Base-by-base conservation (phyloP, 768 basidiomycete genomes). In the Collybia sordida region DNA sequence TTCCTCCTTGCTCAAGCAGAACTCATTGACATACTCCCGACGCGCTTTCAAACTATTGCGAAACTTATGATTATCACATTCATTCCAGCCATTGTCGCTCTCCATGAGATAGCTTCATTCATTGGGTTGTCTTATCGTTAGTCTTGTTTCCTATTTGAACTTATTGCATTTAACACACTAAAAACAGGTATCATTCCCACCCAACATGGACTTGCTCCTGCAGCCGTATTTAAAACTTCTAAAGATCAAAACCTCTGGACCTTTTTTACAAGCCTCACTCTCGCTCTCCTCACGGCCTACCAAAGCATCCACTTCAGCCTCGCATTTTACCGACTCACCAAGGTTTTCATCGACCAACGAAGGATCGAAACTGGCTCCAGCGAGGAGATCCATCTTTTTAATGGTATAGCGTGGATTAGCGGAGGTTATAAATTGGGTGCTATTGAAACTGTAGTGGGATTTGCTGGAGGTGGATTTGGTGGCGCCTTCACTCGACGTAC, bases 341-440 rank as follows among this genome's bases (percentile, higher is more conserved):
- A 63, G 22, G 79, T 76, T 21, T 58, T 83, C 42, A 31, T 80
- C 8, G 69, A 78, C 45, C 79, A 81, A 59, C 78, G 78, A 15
- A 67, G 67, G 6, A 79, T 85, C 44, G 81, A 86, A 51, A 63
- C 65, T 1, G 59, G 71, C 6, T 66, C 66, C 9, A 68, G 69
- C 39, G 75, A 79, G 50, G 69, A 75, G 46, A 63, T 68, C 0
- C 78, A 82, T 61, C 64, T 80, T 17, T 69, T 84, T 55, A 77
- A 73, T 50, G 90, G 89, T 8, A 76, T 80, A 8, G 80, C 72
- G 15, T 91, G 87, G 88, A 72, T 90, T 39, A 68, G 76, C n/a
- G 68, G 60, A 0, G 86, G 80, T 3, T 60, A 86, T 48, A 78
- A 81, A 58, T 59, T 90, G 21, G 86, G 86, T 8, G 79, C 80